Evolutionary conservation across 2,329 filamentous ascomycete genomes (phyloP).

Genomic region (Cyclaneusma minus): DNA sequence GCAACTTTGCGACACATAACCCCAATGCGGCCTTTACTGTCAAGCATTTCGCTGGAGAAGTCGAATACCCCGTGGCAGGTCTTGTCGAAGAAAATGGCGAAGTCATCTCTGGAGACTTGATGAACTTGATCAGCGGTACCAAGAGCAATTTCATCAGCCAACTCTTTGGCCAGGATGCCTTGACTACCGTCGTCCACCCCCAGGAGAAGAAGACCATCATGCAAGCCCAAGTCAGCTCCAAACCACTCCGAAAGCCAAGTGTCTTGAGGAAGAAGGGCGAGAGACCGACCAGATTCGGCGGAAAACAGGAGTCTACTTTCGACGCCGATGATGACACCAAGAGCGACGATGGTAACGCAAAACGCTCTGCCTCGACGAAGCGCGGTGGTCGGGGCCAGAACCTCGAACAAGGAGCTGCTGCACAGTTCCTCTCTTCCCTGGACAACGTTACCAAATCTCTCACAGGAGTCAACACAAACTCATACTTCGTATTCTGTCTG

Average conservation of each 20-base stretch:
- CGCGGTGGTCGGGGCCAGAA: constrained; percentile 24
- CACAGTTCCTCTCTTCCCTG: constrained; percentile 77
- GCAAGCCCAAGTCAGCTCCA: constrained; percentile 92
- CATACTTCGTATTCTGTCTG: constrained; percentile 92
- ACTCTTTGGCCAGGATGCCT: constrained; percentile 87
- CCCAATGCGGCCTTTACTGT: constrained; percentile 71
- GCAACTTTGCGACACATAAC: constrained; percentile 80
- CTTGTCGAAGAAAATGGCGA: constrained; percentile 93
- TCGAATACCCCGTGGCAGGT: constrained; percentile 80
- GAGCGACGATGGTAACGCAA: constrained; percentile 29
- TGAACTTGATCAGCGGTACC: constrained; percentile 81
- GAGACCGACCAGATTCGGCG: constrained; percentile 11
- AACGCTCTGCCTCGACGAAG: constrained; percentile 14
- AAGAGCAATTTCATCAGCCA: constrained; percentile 80
- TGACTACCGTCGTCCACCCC: constrained; percentile 87
- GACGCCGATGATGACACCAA: constrained; percentile 24
- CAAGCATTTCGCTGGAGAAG: constrained; percentile 89
- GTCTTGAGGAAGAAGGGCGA: constrained; percentile 66
- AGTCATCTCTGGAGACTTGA: constrained; percentile 84
- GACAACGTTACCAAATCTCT: constrained; percentile 86
- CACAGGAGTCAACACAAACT: constrained; percentile 67
- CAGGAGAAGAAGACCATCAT: constrained; percentile 82
- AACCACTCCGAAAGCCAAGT: constrained; percentile 81
- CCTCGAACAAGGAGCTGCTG: constrained; percentile 72
- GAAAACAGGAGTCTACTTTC: constrained; percentile 18